Percentiles rank a stretch among this genome's conserved stretches.
Conservation (phyloP, 2,329 filamentous ascomycete genomes). For the Trichoderma harzianum region DNA sequence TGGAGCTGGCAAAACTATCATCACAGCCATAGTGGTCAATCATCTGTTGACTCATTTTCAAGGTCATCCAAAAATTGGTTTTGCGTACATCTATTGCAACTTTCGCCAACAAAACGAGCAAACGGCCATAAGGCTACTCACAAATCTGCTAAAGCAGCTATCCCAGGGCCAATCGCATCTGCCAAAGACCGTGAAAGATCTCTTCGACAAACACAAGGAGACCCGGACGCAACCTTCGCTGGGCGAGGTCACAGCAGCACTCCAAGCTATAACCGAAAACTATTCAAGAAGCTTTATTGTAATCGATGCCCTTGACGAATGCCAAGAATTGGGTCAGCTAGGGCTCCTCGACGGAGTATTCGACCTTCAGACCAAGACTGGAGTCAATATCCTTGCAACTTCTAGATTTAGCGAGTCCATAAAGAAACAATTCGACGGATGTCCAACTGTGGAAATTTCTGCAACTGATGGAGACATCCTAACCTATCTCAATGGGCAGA, state of each 20-base stretch:
- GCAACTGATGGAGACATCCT: not conserved
- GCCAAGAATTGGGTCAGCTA: not conserved
- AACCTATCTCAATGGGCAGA: not conserved
- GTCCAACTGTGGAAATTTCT: not conserved
- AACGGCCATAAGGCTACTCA: not conserved
- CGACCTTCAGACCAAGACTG: not conserved
- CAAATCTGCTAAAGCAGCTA: not conserved
- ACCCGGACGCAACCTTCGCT: not conserved
- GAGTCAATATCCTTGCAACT: not conserved
- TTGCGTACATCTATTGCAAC: not conserved
- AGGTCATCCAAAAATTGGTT: accelerated
- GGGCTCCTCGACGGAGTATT: not conserved
- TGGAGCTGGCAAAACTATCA: not conserved
- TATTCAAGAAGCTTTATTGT: not conserved
- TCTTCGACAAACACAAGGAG: not conserved
- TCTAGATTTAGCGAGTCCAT: not conserved
- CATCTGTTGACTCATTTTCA: not conserved
- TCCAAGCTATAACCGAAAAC: not conserved
- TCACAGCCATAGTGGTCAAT: not conserved
- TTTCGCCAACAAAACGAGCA: not conserved
- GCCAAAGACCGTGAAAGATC: not conserved
- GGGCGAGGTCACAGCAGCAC: not conserved
- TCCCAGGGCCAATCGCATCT: not conserved
- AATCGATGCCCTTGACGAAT: not conserved
- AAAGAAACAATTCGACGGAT: not conserved